These are phyloP conservation scores for Porphyrellus sp. DNA, from an alignment of 1,284 basidiomycete genomes.

Conservation along the genomic window DNA sequence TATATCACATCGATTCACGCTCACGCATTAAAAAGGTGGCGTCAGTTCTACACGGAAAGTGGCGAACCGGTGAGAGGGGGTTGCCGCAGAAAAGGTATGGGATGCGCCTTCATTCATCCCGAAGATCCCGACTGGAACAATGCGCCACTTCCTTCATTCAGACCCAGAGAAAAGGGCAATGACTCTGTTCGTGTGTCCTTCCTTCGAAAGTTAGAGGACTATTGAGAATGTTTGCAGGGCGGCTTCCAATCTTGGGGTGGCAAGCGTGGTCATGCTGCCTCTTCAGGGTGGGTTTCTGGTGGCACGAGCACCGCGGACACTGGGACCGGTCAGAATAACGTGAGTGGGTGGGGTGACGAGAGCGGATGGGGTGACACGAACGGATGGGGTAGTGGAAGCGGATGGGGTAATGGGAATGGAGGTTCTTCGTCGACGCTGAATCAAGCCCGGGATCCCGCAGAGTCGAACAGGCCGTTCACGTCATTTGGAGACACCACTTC, in stretches of 20 bases:
- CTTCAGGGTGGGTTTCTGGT: constrained; percentile 1
- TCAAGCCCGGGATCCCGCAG: background rate
- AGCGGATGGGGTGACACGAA: constrained; percentile 2
- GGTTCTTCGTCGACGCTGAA: constrained; percentile 7
- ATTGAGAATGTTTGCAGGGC: constrained; percentile 7
- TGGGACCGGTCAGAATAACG: constrained; percentile 8
- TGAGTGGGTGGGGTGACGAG: constrained; percentile 1
- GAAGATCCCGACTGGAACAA: constrained; percentile 21
- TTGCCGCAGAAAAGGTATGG: constrained; percentile 16
- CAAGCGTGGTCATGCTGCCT: background rate
- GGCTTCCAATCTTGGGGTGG: constrained; percentile 7
- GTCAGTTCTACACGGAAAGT: constrained; percentile 29
- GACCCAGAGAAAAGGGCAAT: constrained; percentile 13
- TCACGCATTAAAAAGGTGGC: constrained; percentile 1
- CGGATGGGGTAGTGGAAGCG: constrained; percentile 5
- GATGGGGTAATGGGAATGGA: constrained; percentile 3
- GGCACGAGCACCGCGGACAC: background rate
- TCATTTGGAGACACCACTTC: background rate
- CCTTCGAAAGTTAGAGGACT: background rate
- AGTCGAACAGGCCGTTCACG: background rate
- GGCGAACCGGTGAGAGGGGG: constrained; percentile 24
- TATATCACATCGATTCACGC: constrained; percentile 6
- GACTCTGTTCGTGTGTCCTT: constrained; percentile 16
- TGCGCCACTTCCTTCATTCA: constrained; percentile 15
- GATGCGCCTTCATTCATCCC: constrained; percentile 31